Evolutionary conservation across 1,284 basidiomycete species (phyloP).

Genomic region (Crepidotus sp.): DNA sequence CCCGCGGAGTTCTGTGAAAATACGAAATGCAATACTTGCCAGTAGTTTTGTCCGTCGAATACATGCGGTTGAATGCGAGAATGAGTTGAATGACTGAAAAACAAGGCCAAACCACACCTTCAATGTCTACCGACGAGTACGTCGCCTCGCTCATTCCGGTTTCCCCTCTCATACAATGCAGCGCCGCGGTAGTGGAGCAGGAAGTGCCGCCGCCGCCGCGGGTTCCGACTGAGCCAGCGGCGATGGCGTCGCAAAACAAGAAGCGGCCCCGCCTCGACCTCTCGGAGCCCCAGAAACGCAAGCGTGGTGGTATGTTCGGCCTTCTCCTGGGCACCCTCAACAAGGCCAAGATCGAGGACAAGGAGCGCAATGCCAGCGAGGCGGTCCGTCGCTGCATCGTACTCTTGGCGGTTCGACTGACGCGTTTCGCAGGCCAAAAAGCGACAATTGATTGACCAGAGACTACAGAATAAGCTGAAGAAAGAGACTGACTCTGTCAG

Average conservation of each 20-base stretch:
- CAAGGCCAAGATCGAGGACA: constrained; percentile 76
- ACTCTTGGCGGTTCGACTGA: not conserved
- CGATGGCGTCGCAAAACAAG: constrained; percentile 31
- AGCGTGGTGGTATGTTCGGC: constrained; percentile 76
- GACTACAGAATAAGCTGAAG: constrained; percentile 69
- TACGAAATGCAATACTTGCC: no score
- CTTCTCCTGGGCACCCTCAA: constrained; percentile 70
- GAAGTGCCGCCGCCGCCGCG: not conserved
- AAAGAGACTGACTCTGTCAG: constrained; percentile 78
- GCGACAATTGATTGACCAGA: constrained; percentile 67
- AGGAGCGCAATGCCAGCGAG: constrained; percentile 68
- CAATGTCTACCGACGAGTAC: constrained; percentile 50
- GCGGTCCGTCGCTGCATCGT: constrained; percentile 41
- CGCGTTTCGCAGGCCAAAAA: constrained; percentile 57
- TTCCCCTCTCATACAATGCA: not conserved
- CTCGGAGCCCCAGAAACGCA: constrained; percentile 46
- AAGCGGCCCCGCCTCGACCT: constrained; percentile 67
- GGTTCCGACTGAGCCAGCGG: constrained; percentile 27
- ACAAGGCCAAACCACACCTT: constrained; percentile 2
- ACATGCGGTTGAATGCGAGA: no score
- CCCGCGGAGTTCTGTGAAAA: constrained; percentile 1
- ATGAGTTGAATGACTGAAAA: no score
- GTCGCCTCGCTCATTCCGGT: constrained; percentile 15
- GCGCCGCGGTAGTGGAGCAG: constrained; percentile 3
- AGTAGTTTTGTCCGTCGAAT: no score